Conservation (phyloP, 2,329 filamentous ascomycete genomes). For the Myriosclerotinia curreyana region DNA sequence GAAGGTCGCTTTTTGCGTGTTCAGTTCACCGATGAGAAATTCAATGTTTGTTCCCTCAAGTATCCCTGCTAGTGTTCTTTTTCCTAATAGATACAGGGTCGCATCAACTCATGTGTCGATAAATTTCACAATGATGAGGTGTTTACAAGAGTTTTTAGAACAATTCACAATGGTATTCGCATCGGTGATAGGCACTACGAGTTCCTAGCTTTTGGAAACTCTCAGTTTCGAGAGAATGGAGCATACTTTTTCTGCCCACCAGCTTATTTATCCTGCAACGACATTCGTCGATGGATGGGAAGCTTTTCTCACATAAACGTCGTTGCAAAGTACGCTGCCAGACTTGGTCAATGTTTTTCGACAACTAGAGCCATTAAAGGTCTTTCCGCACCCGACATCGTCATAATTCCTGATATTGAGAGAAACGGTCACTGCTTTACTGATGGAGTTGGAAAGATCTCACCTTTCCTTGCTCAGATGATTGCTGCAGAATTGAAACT, state of each 20-base stretch:
- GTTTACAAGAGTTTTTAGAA: conserved; percentile 69
- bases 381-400: conserved; percentile 53
- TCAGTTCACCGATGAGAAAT: conserved; percentile 81
- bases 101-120: conserved; percentile 54
- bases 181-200: conserved; percentile 81
- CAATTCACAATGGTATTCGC: conserved; percentile 72
- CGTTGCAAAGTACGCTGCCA: conserved; percentile 85
- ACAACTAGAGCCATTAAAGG: conserved; percentile 77
- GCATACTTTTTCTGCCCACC: conserved; percentile 88
- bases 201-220: conserved; percentile 93
- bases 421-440: conserved; percentile 72
- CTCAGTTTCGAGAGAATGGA: conserved; percentile 86
- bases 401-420: conserved; percentile 66
- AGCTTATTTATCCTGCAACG: conserved; percentile 62
- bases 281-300: conserved; percentile 86
- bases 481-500: conserved; percentile 68
- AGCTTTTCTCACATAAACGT: conserved; percentile 75
- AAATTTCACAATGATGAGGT: conserved; percentile 61
- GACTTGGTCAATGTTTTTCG: conserved; percentile 92
- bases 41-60: conserved; percentile 36
- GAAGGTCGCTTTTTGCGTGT: conserved; percentile 83
- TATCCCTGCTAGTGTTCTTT: not conserved
- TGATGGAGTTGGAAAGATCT: conserved; percentile 94
- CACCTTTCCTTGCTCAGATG: conserved; percentile 68
- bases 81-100: conserved; percentile 46